Evolutionary conservation across 2,329 filamentous ascomycete genomes (phyloP).

Genomic region (Blastomyces gilchristii): DNA sequence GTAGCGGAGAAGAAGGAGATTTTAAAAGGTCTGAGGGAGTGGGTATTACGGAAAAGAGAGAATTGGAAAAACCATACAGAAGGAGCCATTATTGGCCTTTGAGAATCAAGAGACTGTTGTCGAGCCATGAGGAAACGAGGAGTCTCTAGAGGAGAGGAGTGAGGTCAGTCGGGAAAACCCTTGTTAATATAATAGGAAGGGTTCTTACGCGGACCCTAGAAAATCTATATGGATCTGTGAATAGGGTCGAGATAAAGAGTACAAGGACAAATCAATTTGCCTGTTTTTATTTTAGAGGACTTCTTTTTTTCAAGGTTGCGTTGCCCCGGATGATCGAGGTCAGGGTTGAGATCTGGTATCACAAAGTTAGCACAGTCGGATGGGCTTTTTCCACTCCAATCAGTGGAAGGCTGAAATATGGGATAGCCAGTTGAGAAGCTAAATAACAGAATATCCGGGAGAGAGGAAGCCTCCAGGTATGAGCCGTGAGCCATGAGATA

Average conservation of each 20-base stretch:
- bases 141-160: background rate
- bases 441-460: background rate
- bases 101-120: slow-evolving; percentile 42
- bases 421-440: background rate
- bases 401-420: slow-evolving; percentile 2
- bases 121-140: slow-evolving; percentile 24
- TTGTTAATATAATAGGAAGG: background rate
- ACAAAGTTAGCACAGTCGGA: background rate
- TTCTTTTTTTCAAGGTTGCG: background rate
- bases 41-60: background rate
- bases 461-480: background rate
- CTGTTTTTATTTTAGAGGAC: background rate
- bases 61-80: slow-evolving; percentile 34
- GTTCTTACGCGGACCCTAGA: background rate
- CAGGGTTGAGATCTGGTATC: background rate
- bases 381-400: background rate
- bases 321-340: background rate
- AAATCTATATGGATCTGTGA: background rate
- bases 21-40: slow-evolving; percentile 14
- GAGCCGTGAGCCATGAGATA: background rate
- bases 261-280: background rate
- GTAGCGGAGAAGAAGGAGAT: slow-evolving; percentile 10
- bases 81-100: slow-evolving; percentile 46
- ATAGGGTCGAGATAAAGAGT: background rate
- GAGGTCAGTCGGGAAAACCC: background rate